A percentile compares a stretch with the other conserved stretches of the same genome.
phyloP scores from a whole-genome alignment of 208 protist genomes.

The Strigomonas culicis region DNA sequence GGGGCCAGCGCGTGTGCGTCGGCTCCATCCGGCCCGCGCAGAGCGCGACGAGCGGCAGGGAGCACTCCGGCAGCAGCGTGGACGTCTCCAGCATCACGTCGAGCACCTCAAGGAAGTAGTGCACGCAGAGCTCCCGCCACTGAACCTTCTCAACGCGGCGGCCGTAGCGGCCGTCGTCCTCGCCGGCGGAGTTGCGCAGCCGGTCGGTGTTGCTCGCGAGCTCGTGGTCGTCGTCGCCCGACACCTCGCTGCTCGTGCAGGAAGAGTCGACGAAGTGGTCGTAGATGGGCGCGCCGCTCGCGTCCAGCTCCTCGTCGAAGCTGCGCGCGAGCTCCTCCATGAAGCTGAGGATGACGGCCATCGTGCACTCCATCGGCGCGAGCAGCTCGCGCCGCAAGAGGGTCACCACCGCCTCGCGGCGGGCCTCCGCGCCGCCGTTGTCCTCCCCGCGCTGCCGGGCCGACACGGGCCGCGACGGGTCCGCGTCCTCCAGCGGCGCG shows the following conservation, averaged over 20 bases:
- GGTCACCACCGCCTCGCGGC: background rate
- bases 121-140: slow-evolving; percentile 52
- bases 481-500: too few relatives aligned
- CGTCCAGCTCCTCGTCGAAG: background rate
- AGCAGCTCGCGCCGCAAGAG: background rate
- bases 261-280: background rate
- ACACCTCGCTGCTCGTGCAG: background rate
- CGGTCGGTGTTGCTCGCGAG: slow-evolving; percentile 4
- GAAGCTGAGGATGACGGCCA: slow-evolving; percentile 2
- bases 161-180: slow-evolving; percentile 2
- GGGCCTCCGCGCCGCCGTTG: background rate
- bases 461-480: too few relatives aligned
- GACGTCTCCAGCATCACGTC: slow-evolving; percentile 45
- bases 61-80: slow-evolving; percentile 23
- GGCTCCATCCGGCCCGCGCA: background rate
- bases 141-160: slow-evolving; percentile 18
- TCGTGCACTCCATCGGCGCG: background rate
- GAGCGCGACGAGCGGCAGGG: slow-evolving; percentile 15
- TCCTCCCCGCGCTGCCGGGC: background rate
- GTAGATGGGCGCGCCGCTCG: background rate
- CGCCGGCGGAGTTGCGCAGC: background rate
- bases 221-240: background rate
- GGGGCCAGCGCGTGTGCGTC: background rate
- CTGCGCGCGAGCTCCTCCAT: slow-evolving; percentile 8
- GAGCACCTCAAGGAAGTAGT: slow-evolving; percentile 58